Percentiles rank a stretch among this genome's conserved stretches.
phyloP scores from a whole-genome alignment of 2,329 filamentous ascomycete species.

The Cylindrodendrum hubeiense region DNA sequence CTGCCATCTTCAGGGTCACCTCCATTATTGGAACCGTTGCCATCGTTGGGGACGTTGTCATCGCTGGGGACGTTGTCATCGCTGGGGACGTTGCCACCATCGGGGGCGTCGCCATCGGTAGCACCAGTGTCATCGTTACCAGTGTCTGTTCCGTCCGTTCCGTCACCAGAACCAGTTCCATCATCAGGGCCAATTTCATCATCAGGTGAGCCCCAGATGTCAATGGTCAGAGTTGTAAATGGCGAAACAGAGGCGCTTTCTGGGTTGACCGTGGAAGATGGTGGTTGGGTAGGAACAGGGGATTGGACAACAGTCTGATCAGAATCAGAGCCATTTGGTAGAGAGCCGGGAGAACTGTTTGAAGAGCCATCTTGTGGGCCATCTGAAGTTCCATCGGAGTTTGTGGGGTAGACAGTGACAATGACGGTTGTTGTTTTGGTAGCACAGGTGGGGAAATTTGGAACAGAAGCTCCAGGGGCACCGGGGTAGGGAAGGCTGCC shows the following conservation, averaged over 20 bases:
- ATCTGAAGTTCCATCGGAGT: slow-evolving; percentile 38
- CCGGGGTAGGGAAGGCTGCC: slow-evolving; percentile 13
- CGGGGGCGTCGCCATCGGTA: slow-evolving; percentile 13
- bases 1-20: slow-evolving; percentile 10
- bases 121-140: slow-evolving; percentile 22
- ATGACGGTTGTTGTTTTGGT: slow-evolving; percentile 59
- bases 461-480: slow-evolving; percentile 22
- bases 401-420: slow-evolving; percentile 58
- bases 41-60: neutral
- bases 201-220: slow-evolving; percentile 47
- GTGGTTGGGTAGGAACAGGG: slow-evolving; percentile 47
- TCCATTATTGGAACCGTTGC: slow-evolving; percentile 11
- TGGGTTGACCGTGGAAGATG: slow-evolving; percentile 27
- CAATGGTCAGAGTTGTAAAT: slow-evolving; percentile 53
- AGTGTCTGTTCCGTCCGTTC: slow-evolving; percentile 25
- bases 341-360: slow-evolving; percentile 18
- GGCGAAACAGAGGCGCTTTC: slow-evolving; percentile 37
- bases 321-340: slow-evolving; percentile 31
- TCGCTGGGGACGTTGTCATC: neutral
- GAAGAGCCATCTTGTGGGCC: neutral
- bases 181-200: slow-evolving; percentile 22
- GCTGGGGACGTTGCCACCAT: slow-evolving; percentile 6
- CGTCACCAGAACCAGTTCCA: slow-evolving; percentile 2
- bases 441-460: slow-evolving; percentile 52
- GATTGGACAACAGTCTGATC: slow-evolving; percentile 35